These are phyloP conservation scores for Eucalyptus tenuipes DNA, from an alignment of 345 rosid species.

Conservation along the genomic window DNA sequence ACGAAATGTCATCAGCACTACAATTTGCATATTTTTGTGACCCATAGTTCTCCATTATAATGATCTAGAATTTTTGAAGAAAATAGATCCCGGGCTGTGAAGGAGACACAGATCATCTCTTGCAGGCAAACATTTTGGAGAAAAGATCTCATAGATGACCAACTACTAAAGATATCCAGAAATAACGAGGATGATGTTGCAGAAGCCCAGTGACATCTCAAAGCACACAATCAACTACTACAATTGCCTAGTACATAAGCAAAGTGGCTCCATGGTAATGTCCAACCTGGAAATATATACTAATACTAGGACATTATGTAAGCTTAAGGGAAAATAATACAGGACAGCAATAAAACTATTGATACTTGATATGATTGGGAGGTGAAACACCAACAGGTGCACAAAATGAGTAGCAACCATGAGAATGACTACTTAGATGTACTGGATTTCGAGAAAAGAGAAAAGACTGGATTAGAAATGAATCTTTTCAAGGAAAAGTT, in stretches of 20 bases:
- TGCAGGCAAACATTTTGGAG: not conserved
- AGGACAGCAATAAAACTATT: not conserved
- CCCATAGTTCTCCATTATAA: not conserved
- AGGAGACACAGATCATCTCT: not conserved
- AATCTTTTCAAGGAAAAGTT: not conserved
- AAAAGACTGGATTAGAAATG: not conserved
- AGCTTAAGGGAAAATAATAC: not conserved
- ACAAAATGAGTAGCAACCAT: not conserved
- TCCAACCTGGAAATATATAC: not conserved
- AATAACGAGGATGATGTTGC: not conserved
- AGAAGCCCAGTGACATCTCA: not conserved
- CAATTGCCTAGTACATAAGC: not conserved
- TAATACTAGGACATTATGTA: not conserved
- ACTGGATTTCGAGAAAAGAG: not conserved
- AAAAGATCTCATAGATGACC: not conserved
- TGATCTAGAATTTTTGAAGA: not conserved
- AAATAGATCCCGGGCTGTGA: not conserved
- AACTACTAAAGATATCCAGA: not conserved
- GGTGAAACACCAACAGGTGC: not conserved
- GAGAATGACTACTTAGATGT: not conserved
- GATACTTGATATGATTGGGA: not conserved
- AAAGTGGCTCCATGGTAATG: not conserved
- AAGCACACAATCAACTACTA: not conserved
- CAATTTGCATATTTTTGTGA: not conserved
- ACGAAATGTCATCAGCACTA: not conserved